These are phyloP conservation scores for Lablab purpureus DNA, from an alignment of 306 rosid species.

Conservation along the genomic window DNA sequence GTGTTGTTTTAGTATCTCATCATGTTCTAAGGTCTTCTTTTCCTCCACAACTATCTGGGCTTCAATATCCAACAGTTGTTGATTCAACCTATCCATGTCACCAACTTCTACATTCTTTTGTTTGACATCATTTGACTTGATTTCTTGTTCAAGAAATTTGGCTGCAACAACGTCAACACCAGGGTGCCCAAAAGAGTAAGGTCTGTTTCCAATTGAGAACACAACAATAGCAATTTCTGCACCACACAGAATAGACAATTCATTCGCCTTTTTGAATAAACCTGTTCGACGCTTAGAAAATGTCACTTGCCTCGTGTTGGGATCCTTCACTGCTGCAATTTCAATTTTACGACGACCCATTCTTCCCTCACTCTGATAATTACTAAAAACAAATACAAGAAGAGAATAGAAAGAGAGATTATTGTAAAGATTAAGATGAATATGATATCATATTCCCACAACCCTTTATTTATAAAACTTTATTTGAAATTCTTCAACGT, in stretches of 20 bases:
- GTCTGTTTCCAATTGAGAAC: background rate
- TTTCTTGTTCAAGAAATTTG: background rate
- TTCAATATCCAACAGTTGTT: background rate
- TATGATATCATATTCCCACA: background rate
- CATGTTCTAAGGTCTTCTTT: background rate
- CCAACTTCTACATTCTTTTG: background rate
- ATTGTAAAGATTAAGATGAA: background rate
- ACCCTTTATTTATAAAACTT: background rate
- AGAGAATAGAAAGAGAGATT: background rate
- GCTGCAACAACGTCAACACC: background rate
- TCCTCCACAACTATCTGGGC: background rate
- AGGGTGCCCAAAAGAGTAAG: conserved; percentile 1
- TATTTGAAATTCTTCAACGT: background rate
- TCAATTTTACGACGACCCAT: conserved; percentile 13
- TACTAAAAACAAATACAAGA: background rate
- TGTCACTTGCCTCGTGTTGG: background rate
- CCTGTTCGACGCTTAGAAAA: background rate
- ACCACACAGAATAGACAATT: background rate
- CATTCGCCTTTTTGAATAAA: background rate
- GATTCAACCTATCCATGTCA: background rate
- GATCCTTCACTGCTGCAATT: background rate
- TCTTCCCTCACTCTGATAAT: background rate
- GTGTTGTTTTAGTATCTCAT: background rate
- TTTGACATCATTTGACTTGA: background rate
- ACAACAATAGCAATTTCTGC: background rate